Conservation (phyloP, 805 yeast species). For the Monosporozyma aquatica region DNA sequence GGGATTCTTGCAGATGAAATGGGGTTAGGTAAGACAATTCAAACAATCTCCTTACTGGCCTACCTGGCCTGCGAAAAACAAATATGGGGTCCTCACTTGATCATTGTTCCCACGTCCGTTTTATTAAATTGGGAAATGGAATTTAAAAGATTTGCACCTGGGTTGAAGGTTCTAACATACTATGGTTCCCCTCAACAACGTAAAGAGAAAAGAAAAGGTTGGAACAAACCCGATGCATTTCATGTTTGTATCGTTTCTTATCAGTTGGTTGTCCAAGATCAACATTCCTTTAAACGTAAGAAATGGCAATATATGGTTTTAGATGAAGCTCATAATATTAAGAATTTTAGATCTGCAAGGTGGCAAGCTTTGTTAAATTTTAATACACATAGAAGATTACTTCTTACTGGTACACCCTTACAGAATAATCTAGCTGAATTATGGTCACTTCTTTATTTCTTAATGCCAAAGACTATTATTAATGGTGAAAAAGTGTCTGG, state of each 20-base stretch:
- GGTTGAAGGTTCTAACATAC: slow-evolving; percentile 88
- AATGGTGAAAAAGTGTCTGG: slow-evolving; percentile 47
- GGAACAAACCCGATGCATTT: slow-evolving; percentile 94
- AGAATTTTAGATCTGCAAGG: slow-evolving; percentile 89
- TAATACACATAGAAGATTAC: slow-evolving; percentile 78
- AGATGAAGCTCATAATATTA: slow-evolving; percentile 97
- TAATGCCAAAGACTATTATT: slow-evolving; percentile 84
- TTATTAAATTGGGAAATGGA: slow-evolving; percentile 99
- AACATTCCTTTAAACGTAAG: slow-evolving; percentile 83
- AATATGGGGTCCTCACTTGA: slow-evolving; percentile 96
- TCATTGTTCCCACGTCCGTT: slow-evolving; percentile 95
- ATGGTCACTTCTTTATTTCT: slow-evolving; percentile 89
- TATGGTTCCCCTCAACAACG: slow-evolving; percentile 97
- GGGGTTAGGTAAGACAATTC: slow-evolving; percentile 97
- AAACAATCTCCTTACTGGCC: slow-evolving; percentile 77
- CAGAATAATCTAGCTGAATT: slow-evolving; percentile 91
- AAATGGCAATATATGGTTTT: slow-evolving; percentile 94
- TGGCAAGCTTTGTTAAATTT: slow-evolving; percentile 95
- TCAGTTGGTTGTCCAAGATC: slow-evolving; percentile 96
- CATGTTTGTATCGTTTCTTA: slow-evolving; percentile 96
- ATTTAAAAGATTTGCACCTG: slow-evolving; percentile 95
- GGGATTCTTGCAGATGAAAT: slow-evolving; percentile 98
- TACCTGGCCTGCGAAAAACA: slow-evolving; percentile 90
- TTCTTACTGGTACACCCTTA: slow-evolving; percentile 93
- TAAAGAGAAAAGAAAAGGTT: slow-evolving; percentile 89